Percentiles rank a stretch among this genome's conserved stretches.
phyloP scores from a whole-genome alignment of 306 rosid genomes.

The Ammopiptanthus mongolicus region DNA sequence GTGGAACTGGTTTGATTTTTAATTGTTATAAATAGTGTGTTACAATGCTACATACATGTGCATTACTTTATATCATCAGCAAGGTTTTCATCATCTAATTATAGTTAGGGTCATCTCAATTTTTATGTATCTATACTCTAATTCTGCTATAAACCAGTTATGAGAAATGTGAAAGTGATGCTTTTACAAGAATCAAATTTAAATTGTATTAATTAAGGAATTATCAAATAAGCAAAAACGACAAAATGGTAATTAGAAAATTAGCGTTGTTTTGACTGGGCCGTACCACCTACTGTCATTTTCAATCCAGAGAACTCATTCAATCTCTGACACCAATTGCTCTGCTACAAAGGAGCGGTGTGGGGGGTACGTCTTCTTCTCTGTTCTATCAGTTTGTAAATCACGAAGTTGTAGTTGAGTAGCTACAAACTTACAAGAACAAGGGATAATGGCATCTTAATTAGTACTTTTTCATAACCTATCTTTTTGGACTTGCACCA shows the following conservation, averaged over 20 bases:
- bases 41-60: no score
- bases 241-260: slow-evolving; percentile 17
- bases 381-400: slow-evolving; percentile 17
- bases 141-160: no score
- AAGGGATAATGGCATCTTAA: neutral
- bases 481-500: neutral
- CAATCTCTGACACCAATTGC: slow-evolving; percentile 30
- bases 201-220: neutral
- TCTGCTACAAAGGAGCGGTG: neutral
- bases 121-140: no score
- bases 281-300: slow-evolving; percentile 24
- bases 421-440: neutral
- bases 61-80: no score
- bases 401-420: neutral
- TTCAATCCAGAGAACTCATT: slow-evolving; percentile 23
- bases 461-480: neutral
- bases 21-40: no score
- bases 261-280: slow-evolving; percentile 20
- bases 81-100: no score
- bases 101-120: no score
- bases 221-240: neutral
- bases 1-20: no score
- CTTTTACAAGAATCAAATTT: no score
- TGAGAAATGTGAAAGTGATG: no score
- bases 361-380: slow-evolving; percentile 18